Evolutionary conservation across 768 basidiomycete genomes (phyloP), one percentile per base, ranked within the genome.

Genomic region (Termitomyces sp.): DNA sequence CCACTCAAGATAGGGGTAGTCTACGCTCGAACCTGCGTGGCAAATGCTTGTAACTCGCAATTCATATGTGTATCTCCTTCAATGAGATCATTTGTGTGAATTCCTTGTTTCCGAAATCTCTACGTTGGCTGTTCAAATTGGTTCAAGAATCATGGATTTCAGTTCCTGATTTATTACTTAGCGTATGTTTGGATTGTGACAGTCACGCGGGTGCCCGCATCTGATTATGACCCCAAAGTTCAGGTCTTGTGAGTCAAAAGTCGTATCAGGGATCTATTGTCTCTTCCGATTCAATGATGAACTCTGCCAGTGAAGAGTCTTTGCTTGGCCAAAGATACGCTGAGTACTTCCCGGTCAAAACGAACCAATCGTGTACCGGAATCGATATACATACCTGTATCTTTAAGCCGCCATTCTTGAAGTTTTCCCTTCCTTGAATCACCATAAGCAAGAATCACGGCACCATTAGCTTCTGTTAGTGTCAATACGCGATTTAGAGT

Each of bases 371-470:
- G 14, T n/a, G 30, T 40, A 12, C 3, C 31, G 26, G 2, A 51
- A 49, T 40, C 8, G 23, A n/a, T 21, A n/a, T 17, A 21, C 23
- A 23, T 43, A 43, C 54, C 54, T 15, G 54, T 50, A 6, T 55
- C 31, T 1, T 48, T 30, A 23, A 55, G n/a, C n/a, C 54, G 54
- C 54, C 54, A 50, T 50, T 55, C 48, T 10, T 55, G 54, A 21
- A 55, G 41, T 19, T 12, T 19, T 23, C 31, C 33, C 26, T 10
- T 42, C 35, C 47, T 31, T 12, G 23, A 3, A 44, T 55, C 54
- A 1, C 30, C 47, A 17, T 19, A 19, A 19, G 50, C 48, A 35
- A 55, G 54, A 28, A 50, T 37, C 19, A 55, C 48, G 17, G 28
- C 54, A 19, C 54, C 54, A 19, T 50, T 26, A 17, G 54, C 26